Evolutionary conservation across 352 stramenopile species (phyloP).

Genomic region (Phytophthora capsici): DNA sequence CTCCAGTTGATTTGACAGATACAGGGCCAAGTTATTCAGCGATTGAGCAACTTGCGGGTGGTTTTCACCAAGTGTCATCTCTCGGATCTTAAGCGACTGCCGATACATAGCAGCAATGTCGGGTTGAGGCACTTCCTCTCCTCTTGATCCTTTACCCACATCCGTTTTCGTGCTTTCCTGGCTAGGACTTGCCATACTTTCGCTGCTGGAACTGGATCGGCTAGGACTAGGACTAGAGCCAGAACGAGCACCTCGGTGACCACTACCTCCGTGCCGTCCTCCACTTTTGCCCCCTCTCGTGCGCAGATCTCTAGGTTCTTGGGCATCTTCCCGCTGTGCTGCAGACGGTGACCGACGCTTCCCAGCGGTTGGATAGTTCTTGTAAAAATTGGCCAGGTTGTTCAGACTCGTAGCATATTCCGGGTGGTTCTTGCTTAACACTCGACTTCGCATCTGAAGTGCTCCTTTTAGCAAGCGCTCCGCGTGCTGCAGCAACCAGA

Average conservation of each 20-base stretch:
- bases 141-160: slow-evolving; percentile 1
- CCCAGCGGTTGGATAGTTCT: slow-evolving; percentile 56
- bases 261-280: slow-evolving; percentile 11
- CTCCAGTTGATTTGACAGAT: slow-evolving; percentile 72
- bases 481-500: slow-evolving; percentile 78
- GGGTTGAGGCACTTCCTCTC: slow-evolving; percentile 31
- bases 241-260: slow-evolving; percentile 14
- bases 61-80: slow-evolving; percentile 64
- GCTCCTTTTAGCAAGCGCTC: slow-evolving; percentile 75
- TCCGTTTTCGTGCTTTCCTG: slow-evolving; percentile 10
- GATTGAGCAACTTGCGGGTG: slow-evolving; percentile 84
- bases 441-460: slow-evolving; percentile 71
- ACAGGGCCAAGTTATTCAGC: slow-evolving; percentile 83
- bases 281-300: slow-evolving; percentile 21
- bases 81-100: slow-evolving; percentile 76
- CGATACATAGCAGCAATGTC: slow-evolving; percentile 83
- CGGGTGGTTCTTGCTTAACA: slow-evolving; percentile 74
- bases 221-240: slow-evolving; percentile 35
- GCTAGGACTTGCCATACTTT: slow-evolving; percentile 25
- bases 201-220: slow-evolving; percentile 42
- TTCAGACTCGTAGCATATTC: slow-evolving; percentile 87
- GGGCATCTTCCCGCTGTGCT: slow-evolving; percentile 25
- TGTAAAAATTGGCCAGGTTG: slow-evolving; percentile 89
- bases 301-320: slow-evolving; percentile 25
- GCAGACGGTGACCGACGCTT: slow-evolving; percentile 39